A percentile compares a stretch with the other conserved stretches of the same genome.
These are phyloP conservation scores for Camillea tinctor DNA, from an alignment of 2,329 filamentous ascomycete species.

Conservation along the genomic window DNA sequence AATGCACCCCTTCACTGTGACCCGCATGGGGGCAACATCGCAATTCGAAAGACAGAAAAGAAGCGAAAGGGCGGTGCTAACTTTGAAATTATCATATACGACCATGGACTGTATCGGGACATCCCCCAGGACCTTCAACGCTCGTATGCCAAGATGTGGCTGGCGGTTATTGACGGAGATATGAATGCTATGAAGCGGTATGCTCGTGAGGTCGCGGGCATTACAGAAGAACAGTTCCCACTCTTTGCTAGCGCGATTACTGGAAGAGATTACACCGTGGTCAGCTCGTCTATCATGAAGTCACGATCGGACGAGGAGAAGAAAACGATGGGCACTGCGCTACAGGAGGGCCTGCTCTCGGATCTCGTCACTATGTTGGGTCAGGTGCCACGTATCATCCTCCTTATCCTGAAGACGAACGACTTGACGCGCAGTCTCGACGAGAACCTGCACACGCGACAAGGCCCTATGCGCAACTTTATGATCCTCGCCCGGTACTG, in stretches of 20 bases:
- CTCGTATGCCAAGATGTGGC: slow-evolving; percentile 95
- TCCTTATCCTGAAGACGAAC: slow-evolving; percentile 96
- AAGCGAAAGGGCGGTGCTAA: slow-evolving; percentile 60
- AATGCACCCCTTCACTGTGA: slow-evolving; percentile 92
- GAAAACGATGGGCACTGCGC: slow-evolving; percentile 76
- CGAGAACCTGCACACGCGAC: slow-evolving; percentile 78
- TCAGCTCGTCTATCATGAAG: slow-evolving; percentile 58
- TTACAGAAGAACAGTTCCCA: slow-evolving; percentile 86
- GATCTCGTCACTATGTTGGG: slow-evolving; percentile 86
- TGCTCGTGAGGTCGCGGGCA: slow-evolving; percentile 82
- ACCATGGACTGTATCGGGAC: slow-evolving; percentile 93
- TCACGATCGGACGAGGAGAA: slow-evolving; percentile 74
- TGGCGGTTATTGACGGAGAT: slow-evolving; percentile 90
- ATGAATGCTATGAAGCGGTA: slow-evolving; percentile 84
- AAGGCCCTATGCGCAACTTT: slow-evolving; percentile 64
- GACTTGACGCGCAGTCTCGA: slow-evolving; percentile 92
- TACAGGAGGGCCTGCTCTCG: slow-evolving; percentile 85
- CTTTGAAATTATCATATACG: slow-evolving; percentile 95
- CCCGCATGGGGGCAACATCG: slow-evolving; percentile 93
- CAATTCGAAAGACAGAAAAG: slow-evolving; percentile 75
- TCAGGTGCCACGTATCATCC: slow-evolving; percentile 84
- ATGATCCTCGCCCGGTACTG: slow-evolving; percentile 69
- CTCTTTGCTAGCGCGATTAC: slow-evolving; percentile 96
- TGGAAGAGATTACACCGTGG: slow-evolving; percentile 80
- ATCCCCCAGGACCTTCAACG: slow-evolving; percentile 77